These are phyloP conservation scores for Geotrichum macrosporum DNA, from an alignment of 1,139 yeast genomes.

Conservation along the genomic window DNA sequence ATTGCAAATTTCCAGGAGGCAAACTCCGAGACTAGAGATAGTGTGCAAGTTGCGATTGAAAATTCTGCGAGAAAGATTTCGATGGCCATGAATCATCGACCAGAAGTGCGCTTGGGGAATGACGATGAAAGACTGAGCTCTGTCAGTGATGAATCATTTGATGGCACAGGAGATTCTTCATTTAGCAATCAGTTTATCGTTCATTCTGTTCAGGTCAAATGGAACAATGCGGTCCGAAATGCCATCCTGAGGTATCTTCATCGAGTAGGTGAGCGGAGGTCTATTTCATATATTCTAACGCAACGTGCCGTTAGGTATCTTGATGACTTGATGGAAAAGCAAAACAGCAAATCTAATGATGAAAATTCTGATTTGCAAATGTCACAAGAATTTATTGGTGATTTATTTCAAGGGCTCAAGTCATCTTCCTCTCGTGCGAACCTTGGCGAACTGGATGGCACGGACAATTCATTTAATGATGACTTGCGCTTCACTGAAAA, in stretches of 20 bases:
- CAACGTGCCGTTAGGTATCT: constrained; percentile 69
- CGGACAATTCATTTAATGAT: constrained; percentile 4
- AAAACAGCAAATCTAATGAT: constrained; percentile 11
- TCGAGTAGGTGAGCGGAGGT: constrained; percentile 52
- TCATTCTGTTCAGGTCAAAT: constrained; percentile 70
- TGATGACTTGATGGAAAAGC: constrained; percentile 44
- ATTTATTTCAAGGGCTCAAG: constrained; percentile 21
- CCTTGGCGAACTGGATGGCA: not conserved
- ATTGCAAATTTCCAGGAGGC: constrained; percentile 10
- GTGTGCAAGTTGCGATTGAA: constrained; percentile 17
- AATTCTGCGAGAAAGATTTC: constrained; percentile 18
- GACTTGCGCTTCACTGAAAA: constrained; percentile 11
- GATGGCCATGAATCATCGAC: constrained; percentile 16
- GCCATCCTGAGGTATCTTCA: constrained; percentile 60
- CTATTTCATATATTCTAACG: constrained; percentile 59
- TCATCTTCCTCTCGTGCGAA: constrained; percentile 13
- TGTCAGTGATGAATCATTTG: constrained; percentile 28
- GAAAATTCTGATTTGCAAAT: not conserved
- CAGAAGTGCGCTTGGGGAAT: constrained; percentile 18
- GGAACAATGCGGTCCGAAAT: constrained; percentile 70
- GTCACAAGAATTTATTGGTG: constrained; percentile 14
- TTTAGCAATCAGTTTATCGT: constrained; percentile 76
- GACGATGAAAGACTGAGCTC: no score
- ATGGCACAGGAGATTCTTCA: constrained; percentile 33
- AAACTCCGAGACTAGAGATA: constrained; percentile 3